A percentile compares a stretch with the other conserved stretches of the same genome.
These are phyloP conservation scores for Cyclotella choctawhatcheeana DNA, from an alignment of 108 stramenopile species.

Conservation along the genomic window DNA sequence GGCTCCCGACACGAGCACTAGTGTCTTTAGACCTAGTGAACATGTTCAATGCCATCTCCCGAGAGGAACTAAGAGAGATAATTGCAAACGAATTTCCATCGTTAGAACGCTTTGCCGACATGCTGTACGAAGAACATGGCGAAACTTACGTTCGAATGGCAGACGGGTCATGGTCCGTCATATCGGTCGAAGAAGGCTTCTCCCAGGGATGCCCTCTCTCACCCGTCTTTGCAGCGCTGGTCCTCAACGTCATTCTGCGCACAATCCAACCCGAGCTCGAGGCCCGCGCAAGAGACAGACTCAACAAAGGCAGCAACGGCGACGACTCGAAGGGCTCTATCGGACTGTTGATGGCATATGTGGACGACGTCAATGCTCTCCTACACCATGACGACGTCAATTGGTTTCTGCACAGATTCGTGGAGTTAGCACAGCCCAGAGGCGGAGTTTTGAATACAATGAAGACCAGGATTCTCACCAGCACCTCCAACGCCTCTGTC, in stretches of 20 bases:
- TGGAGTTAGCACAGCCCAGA: background rate
- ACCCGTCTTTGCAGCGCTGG: background rate
- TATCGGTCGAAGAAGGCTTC: background rate
- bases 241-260: background rate
- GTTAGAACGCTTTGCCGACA: background rate
- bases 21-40: constrained; percentile 28
- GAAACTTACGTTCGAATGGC: background rate
- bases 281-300: background rate
- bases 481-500: background rate
- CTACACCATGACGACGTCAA: background rate
- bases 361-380: background rate
- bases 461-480: background rate
- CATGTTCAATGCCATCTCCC: constrained; percentile 30
- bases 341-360: background rate
- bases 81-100: constrained; percentile 1
- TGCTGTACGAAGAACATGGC: background rate
- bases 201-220: background rate
- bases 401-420: background rate
- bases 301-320: background rate
- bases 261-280: background rate
- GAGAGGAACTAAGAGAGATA: constrained; percentile 2
- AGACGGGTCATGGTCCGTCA: background rate
- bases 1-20: constrained; percentile 2
- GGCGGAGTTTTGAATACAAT: background rate
- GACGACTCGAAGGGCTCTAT: background rate